Evolutionary conservation across 2,329 filamentous ascomycete genomes (phyloP).

Genomic region (Metarhizium brunneum): DNA sequence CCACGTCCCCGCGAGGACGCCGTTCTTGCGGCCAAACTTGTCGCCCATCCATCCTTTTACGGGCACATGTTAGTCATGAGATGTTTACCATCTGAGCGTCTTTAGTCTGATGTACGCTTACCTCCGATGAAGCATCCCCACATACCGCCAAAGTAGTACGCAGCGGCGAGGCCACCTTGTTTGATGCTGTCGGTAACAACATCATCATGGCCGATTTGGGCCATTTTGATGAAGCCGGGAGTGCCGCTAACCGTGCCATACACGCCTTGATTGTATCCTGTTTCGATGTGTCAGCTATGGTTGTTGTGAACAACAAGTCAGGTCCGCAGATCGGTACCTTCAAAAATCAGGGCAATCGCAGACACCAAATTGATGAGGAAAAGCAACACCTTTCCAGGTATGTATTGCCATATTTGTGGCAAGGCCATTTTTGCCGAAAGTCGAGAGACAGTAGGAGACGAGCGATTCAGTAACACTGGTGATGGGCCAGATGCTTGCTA

Average conservation of each 20-base stretch:
- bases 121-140: slow-evolving; percentile 39
- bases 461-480: not conserved
- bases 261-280: slow-evolving; percentile 45
- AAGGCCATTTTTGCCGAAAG: slow-evolving; percentile 5
- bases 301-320: not conserved
- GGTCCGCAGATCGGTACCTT: not conserved
- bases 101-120: not conserved
- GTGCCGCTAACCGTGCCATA: slow-evolving; percentile 39
- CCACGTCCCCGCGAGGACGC: slow-evolving; percentile 34
- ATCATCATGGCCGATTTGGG: slow-evolving; percentile 34
- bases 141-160: slow-evolving; percentile 42
- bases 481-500: not conserved
- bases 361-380: slow-evolving; percentile 13
- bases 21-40: slow-evolving; percentile 35
- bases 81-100: not conserved
- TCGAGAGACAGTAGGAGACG: not conserved
- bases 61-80: not conserved
- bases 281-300: slow-evolving; percentile 8
- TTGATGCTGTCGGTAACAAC: slow-evolving; percentile 38
- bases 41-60: slow-evolving; percentile 35
- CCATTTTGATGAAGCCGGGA: slow-evolving; percentile 29
- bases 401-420: slow-evolving; percentile 11
- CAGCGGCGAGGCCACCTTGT: slow-evolving; percentile 40
- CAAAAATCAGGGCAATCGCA: slow-evolving; percentile 13
- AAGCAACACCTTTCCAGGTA: slow-evolving; percentile 14